Conservation (phyloP, 2,329 filamentous ascomycete genomes). For the Sclerotinia borealis region DNA sequence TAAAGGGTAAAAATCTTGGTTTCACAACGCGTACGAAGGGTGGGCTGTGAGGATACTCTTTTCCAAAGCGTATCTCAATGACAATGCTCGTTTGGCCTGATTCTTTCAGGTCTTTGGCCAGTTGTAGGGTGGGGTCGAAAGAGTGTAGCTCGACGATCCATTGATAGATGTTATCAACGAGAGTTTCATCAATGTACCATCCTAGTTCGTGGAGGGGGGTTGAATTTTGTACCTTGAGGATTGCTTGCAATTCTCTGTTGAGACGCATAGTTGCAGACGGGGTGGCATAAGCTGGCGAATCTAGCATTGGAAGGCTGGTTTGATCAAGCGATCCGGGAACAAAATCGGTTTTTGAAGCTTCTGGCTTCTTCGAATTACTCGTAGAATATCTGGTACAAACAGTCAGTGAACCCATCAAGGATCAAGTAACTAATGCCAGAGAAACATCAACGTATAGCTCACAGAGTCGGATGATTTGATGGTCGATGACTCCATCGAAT, state of each 20-base stretch:
- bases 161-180: conserved; percentile 62
- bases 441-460: not conserved
- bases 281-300: conserved; percentile 59
- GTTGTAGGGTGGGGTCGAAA: conserved; percentile 62
- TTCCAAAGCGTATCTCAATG: conserved; percentile 74
- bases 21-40: conserved; percentile 80
- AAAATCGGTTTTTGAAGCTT: conserved; percentile 48
- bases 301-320: conserved; percentile 56
- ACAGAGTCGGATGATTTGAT: not conserved
- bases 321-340: conserved; percentile 60
- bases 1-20: conserved; percentile 70
- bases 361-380: not conserved
- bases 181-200: conserved; percentile 69
- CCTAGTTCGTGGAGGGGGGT: conserved; percentile 62
- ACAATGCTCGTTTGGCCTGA: conserved; percentile 61
- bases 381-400: not conserved
- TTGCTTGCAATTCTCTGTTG: conserved; percentile 55
- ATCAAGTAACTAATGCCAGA: not conserved
- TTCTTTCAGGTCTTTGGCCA: conserved; percentile 68
- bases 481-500: not conserved
- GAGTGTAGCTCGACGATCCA: conserved; percentile 89
- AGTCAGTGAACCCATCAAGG: not conserved
- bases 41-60: conserved; percentile 68
- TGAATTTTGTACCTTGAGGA: conserved; percentile 57
- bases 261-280: conserved; percentile 54